These are phyloP conservation scores for Prototheca wickerhamii DNA, from an alignment of 163 green algal genomes.

Conservation along the genomic window DNA sequence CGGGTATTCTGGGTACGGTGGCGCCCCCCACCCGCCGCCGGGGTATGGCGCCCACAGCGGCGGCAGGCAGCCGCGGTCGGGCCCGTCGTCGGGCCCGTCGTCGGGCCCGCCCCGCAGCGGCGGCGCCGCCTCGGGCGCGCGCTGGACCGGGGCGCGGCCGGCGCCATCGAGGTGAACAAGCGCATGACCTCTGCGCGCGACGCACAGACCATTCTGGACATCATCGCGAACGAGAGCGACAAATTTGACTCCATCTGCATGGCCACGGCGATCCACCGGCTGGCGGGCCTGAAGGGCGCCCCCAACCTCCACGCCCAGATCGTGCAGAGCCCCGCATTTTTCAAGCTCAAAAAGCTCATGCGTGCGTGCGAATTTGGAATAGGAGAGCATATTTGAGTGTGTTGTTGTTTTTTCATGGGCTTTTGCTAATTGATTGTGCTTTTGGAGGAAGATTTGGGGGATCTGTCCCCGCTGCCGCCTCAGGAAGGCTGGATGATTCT, in stretches of 20 bases:
- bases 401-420: too few species aligned
- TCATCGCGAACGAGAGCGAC: slow-evolving; percentile 25
- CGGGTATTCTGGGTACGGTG: too few species aligned
- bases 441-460: too few species aligned
- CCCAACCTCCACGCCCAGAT: slow-evolving; percentile 24
- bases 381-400: background rate
- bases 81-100: background rate
- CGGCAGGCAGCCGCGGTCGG: too few species aligned
- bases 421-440: too few species aligned
- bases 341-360: slow-evolving; percentile 26
- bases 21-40: too few species aligned
- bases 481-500: too few species aligned
- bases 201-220: slow-evolving; percentile 27
- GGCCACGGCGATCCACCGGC: slow-evolving; percentile 42
- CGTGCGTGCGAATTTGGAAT: background rate
- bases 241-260: slow-evolving; percentile 47
- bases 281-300: slow-evolving; percentile 29
- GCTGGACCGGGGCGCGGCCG: background rate
- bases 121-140: background rate
- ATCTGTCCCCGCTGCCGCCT: too few species aligned
- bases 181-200: slow-evolving; percentile 19
- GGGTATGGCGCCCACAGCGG: too few species aligned
- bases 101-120: background rate
- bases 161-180: slow-evolving; percentile 32
- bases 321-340: slow-evolving; percentile 21